A percentile compares a stretch with the other conserved stretches of the same genome.
phyloP scores from a whole-genome alignment of 2,329 filamentous ascomycete genomes.

The Phyllosticta citriasiana region DNA sequence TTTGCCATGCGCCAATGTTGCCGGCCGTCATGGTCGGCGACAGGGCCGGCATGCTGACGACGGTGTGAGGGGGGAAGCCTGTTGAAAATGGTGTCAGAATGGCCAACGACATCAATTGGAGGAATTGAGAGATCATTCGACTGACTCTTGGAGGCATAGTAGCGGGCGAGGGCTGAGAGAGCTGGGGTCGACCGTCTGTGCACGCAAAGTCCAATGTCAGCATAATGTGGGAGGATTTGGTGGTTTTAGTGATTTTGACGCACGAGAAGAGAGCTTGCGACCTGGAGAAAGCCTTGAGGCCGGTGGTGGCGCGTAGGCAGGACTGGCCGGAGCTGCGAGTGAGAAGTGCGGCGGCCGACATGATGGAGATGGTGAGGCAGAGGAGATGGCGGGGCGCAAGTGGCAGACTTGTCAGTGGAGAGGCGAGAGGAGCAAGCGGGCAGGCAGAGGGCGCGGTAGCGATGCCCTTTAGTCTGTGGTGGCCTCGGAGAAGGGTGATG shows the following conservation, averaged over 20 bases:
- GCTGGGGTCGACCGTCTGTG: slow-evolving; percentile 38
- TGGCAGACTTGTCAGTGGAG: slow-evolving; percentile 13
- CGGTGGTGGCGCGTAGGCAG: slow-evolving; percentile 28
- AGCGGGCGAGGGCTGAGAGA: slow-evolving; percentile 51
- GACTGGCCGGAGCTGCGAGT: slow-evolving; percentile 36
- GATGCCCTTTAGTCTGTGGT: neutral
- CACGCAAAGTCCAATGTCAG: slow-evolving; percentile 19
- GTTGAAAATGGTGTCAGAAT: slow-evolving; percentile 16
- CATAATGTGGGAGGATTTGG: neutral
- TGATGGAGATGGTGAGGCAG: slow-evolving; percentile 26
- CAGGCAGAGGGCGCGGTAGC: slow-evolving; percentile 1
- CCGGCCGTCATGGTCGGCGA: slow-evolving; percentile 96
- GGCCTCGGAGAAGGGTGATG: neutral
- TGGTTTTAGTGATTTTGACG: neutral
- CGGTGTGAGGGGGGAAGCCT: slow-evolving; percentile 90
- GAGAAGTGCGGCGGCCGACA: slow-evolving; percentile 44
- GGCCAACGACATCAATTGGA: slow-evolving; percentile 3
- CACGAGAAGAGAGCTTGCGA: slow-evolving; percentile 17
- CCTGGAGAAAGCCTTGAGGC: slow-evolving; percentile 36
- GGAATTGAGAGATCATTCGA: neutral
- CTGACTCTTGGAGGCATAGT: slow-evolving; percentile 61
- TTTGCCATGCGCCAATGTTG: slow-evolving; percentile 96
- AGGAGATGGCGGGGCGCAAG: slow-evolving; percentile 19
- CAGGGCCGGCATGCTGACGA: slow-evolving; percentile 96
- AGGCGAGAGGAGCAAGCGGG: slow-evolving; percentile 13